A percentile compares a stretch with the other conserved stretches of the same genome.
These are phyloP conservation scores for Enterospora canceri DNA, from an alignment of 371 early-diverging fungal species.

Conservation along the genomic window DNA sequence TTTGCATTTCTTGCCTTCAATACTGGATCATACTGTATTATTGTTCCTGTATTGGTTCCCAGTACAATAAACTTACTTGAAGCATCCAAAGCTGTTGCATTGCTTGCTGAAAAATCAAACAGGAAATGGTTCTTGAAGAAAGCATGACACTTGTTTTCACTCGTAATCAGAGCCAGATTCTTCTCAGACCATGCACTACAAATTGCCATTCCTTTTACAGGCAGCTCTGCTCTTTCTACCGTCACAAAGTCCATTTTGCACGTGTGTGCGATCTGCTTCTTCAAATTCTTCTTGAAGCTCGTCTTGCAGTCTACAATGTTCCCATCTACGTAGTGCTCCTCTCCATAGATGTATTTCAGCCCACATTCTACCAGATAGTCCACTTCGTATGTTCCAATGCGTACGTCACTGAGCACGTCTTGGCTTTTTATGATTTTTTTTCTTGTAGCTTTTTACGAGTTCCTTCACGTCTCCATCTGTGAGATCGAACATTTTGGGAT, in stretches of 20 bases:
- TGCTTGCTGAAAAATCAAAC: neutral
- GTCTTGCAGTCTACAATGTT: neutral
- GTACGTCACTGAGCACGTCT: too few species aligned
- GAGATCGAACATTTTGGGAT: slow-evolving; percentile 9
- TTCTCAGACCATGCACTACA: slow-evolving; percentile 2
- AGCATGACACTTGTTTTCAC: neutral
- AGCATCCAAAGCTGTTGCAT: slow-evolving; percentile 1
- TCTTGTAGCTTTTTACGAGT: slow-evolving; percentile 1
- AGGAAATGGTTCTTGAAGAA: slow-evolving; percentile 16
- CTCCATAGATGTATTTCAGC: slow-evolving; percentile 19
- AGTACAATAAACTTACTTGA: neutral
- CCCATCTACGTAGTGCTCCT: slow-evolving; percentile 7
- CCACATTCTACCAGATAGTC: slow-evolving; percentile 13
- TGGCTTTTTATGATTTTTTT: slow-evolving; percentile 9
- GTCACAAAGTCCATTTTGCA: neutral
- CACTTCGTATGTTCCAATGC: neutral
- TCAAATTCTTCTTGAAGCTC: neutral
- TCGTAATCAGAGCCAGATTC: slow-evolving; percentile 13
- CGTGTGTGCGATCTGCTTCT: neutral
- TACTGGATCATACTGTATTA: slow-evolving; percentile 12
- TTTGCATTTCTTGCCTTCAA: neutral
- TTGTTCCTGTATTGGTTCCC: neutral
- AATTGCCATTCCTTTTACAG: neutral
- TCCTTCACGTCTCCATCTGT: slow-evolving; percentile 15
- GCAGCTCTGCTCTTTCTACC: neutral